Conservation (phyloP, 768 basidiomycete genomes). For the Hericium erinaceus region DNA sequence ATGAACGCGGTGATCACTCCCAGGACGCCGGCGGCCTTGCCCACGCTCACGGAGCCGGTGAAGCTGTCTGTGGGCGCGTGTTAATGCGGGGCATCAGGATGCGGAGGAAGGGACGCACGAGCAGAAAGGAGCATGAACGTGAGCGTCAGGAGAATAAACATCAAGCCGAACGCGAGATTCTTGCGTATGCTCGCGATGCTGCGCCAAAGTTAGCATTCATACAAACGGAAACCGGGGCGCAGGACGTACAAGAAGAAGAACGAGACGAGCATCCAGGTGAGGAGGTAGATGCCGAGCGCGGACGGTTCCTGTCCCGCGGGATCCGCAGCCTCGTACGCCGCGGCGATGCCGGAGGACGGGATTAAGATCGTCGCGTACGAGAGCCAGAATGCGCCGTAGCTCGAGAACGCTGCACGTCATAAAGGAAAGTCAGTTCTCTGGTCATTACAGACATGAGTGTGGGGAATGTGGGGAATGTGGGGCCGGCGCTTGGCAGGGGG, state of each 20-base stretch:
- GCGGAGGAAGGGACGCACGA: conserved; percentile 21
- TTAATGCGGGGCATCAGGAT: conserved; percentile 8
- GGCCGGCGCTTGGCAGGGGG: not conserved
- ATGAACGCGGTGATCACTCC: conserved; percentile 38
- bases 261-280: conserved; percentile 67
- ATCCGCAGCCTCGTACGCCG: conserved; percentile 35
- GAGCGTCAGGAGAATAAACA: conserved; percentile 44
- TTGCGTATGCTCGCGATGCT: conserved; percentile 43
- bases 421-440: conserved; percentile 23
- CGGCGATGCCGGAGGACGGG: conserved; percentile 53
- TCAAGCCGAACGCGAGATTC: conserved; percentile 36
- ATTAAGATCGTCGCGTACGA: conserved; percentile 69
- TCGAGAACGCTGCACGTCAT: conserved; percentile 51
- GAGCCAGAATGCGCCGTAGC: conserved; percentile 86
- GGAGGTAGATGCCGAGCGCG: conserved; percentile 68
- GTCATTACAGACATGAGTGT: not conserved
- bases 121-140: conserved; percentile 42
- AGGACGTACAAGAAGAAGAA: conserved; percentile 52
- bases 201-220: not conserved
- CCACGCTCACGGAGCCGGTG: conserved; percentile 8
- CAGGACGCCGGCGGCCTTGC: conserved; percentile 34
- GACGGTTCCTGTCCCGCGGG: conserved; percentile 30
- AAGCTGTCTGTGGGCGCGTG: conserved; percentile 2
- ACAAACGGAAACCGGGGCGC: not conserved
- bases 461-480: not conserved